Conservation (phyloP, 2,329 filamentous ascomycete genomes). For the Thielaviopsis punctulata region DNA sequence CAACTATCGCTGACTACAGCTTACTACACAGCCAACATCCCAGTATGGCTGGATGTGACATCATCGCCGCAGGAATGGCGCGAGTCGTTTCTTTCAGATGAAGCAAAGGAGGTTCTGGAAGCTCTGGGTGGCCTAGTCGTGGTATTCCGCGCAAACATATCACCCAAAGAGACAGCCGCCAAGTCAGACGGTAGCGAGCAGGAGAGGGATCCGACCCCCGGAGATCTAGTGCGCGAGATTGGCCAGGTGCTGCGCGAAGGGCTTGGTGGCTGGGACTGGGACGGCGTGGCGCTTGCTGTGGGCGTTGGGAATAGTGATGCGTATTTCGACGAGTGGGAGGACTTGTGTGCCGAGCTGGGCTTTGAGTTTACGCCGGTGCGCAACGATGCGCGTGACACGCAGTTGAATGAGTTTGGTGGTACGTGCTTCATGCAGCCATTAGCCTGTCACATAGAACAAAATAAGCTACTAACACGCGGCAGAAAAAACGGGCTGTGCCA, state of each 20-base stretch:
- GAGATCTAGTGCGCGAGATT: conserved; percentile 32
- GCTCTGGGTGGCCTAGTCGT: conserved; percentile 42
- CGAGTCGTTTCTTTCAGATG: conserved; percentile 39
- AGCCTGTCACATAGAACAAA: not conserved
- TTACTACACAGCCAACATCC: conserved; percentile 44
- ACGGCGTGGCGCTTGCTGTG: conserved; percentile 43
- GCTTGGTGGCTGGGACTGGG: conserved; percentile 45
- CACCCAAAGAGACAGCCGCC: not conserved
- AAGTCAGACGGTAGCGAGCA: not conserved
- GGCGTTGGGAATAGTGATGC: conserved; percentile 30
- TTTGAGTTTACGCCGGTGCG: conserved; percentile 46
- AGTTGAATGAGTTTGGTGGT: conserved; percentile 43
- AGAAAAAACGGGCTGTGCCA: conserved; percentile 42
- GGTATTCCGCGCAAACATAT: conserved; percentile 19
- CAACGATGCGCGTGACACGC: conserved; percentile 21
- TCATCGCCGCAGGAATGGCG: conserved; percentile 29
- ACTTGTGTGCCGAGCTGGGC: conserved; percentile 36
- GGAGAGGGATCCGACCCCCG: conserved; percentile 19
- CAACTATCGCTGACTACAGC: conserved; percentile 34
- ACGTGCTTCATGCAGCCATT: not conserved
- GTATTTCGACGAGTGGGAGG: conserved; percentile 43
- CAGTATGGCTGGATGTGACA: conserved; percentile 51
- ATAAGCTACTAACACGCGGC: too few relatives aligned
- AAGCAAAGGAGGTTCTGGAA: conserved; percentile 43
- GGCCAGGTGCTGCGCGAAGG: conserved; percentile 38